phyloP scores from a whole-genome alignment of 352 stramenopile species.

The Aphanomyces cochlioides region DNA sequence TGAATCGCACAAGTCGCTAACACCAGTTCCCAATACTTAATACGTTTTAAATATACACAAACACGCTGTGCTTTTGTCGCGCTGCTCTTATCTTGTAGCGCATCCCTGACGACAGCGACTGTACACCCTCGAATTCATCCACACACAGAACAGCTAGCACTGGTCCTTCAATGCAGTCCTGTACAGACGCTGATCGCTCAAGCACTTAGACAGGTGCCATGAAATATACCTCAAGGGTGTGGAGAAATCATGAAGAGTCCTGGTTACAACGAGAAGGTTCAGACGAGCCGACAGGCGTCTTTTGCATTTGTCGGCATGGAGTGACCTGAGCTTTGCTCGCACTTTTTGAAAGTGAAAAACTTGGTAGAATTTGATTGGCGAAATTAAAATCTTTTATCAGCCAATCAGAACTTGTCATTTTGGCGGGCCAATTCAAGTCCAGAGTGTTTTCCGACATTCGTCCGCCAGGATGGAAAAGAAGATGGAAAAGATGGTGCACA shows the following conservation, averaged over 20 bases:
- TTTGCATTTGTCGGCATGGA: neutral
- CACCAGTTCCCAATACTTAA: neutral
- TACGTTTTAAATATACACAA: neutral
- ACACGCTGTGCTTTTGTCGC: neutral
- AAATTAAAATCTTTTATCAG: neutral
- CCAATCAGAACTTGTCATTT: neutral
- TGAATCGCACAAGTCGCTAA: neutral
- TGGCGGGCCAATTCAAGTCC: constrained; percentile 7
- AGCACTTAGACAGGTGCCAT: too few relatives aligned
- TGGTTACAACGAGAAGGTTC: too few relatives aligned
- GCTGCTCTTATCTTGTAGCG: neutral
- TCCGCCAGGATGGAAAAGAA: constrained; percentile 26
- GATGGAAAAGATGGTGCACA: constrained; percentile 31
- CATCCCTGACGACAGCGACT: neutral
- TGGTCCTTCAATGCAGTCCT: too few relatives aligned
- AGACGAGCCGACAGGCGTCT: too few relatives aligned
- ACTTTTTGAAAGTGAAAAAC: neutral
- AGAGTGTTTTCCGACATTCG: constrained; percentile 2
- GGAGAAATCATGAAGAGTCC: too few relatives aligned
- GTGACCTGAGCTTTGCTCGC: neutral
- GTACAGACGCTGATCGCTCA: too few relatives aligned
- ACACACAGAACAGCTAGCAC: too few relatives aligned
- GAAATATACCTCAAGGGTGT: too few relatives aligned
- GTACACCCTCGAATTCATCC: too few relatives aligned
- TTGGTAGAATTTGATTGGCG: neutral